Evolutionary conservation across 2,329 filamentous ascomycete genomes (phyloP).

Genomic region (Penicillium sp.): DNA sequence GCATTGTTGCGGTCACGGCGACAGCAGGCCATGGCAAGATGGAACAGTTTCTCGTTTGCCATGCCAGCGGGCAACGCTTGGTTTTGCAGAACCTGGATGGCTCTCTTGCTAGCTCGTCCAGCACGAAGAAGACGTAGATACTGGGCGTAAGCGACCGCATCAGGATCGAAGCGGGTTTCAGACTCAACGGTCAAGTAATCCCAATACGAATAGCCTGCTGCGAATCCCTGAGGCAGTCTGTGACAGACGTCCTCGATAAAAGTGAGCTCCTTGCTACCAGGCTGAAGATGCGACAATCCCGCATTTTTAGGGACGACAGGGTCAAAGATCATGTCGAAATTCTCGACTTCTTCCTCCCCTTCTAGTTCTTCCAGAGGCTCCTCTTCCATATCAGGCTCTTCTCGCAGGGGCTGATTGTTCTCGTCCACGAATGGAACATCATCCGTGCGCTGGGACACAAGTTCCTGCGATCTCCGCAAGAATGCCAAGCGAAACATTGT

Average conservation of each 20-base stretch:
- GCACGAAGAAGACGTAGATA: conserved; percentile 70
- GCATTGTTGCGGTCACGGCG: conserved; percentile 74
- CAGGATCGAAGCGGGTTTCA: conserved; percentile 64
- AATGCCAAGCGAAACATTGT: conserved; percentile 7
- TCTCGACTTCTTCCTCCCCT: conserved; percentile 30
- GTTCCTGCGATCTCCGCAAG: conserved; percentile 7
- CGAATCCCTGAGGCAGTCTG: conserved; percentile 61
- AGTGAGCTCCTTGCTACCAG: conserved; percentile 65
- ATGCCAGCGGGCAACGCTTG: conserved; percentile 54
- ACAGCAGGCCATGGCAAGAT: conserved; percentile 74
- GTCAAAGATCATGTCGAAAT: conserved; percentile 43
- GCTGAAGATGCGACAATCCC: conserved; percentile 45
- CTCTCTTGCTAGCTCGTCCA: conserved; percentile 66
- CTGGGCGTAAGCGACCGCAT: conserved; percentile 69
- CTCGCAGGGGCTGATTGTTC: conserved; percentile 18
- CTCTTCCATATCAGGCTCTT: conserved; percentile 26
- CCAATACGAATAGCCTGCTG: conserved; percentile 77
- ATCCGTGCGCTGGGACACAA: conserved; percentile 16
- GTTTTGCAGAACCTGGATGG: conserved; percentile 61
- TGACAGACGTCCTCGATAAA: conserved; percentile 67
- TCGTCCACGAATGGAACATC: conserved; percentile 40
- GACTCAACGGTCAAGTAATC: conserved; percentile 62
- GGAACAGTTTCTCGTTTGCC: conserved; percentile 61
- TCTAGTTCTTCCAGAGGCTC: conserved; percentile 10
- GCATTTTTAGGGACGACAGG: conserved; percentile 28